These are phyloP conservation scores for Verbena officinalis DNA, from an alignment of 257 asterid species.

Conservation along the genomic window DNA sequence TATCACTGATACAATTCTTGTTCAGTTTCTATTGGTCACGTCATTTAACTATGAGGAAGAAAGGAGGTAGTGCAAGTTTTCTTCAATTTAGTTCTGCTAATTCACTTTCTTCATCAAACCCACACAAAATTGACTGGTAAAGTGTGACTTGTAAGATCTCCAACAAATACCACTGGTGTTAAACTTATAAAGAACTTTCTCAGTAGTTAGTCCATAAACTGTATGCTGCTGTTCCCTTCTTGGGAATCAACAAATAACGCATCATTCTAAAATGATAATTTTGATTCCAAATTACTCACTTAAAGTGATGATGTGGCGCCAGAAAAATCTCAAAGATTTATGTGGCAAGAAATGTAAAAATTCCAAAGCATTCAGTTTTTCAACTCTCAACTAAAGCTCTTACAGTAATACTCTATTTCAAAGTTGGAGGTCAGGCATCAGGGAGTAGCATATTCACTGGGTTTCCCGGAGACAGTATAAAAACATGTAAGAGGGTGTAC, in stretches of 20 bases:
- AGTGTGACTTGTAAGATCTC: constrained; percentile 8
- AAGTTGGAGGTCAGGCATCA: background rate
- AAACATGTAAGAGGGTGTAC: background rate
- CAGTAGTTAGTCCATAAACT: constrained; percentile 14
- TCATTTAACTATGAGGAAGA: background rate
- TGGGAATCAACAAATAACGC: background rate
- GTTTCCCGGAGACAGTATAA: background rate
- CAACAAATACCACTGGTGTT: background rate
- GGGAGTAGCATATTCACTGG: background rate
- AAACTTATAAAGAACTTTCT: background rate
- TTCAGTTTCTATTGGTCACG: background rate
- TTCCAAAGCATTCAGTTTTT: constrained; percentile 1
- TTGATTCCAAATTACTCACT: background rate
- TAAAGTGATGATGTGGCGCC: background rate
- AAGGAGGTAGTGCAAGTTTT: background rate
- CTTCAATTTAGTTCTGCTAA: background rate
- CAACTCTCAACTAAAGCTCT: background rate
- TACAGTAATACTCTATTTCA: no score
- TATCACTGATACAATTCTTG: background rate
- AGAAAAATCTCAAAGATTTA: background rate
- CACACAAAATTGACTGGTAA: background rate
- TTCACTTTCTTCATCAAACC: constrained; percentile 5
- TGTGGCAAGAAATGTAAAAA: background rate
- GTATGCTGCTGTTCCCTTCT: background rate
- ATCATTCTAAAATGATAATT: background rate